Percentiles rank a stretch among this genome's conserved stretches.
Conservation (phyloP, 2,329 filamentous ascomycete genomes). For the Fusarium sp. region DNA sequence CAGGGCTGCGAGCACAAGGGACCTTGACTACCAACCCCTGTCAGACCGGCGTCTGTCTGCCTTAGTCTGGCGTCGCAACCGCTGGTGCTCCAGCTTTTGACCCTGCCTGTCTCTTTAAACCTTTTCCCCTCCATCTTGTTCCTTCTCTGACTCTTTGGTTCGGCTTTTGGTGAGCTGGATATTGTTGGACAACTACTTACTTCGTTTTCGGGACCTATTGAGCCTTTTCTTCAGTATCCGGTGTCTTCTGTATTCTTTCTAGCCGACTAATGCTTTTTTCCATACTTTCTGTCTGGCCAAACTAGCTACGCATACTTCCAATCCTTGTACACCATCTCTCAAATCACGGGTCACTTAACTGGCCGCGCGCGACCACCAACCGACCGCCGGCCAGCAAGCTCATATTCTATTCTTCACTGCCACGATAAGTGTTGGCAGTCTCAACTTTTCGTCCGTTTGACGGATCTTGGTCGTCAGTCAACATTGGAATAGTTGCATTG, state of each 20-base stretch:
- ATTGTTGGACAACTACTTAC: slow-evolving; percentile 30
- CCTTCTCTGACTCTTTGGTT: slow-evolving; percentile 34
- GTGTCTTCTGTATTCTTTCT: slow-evolving; percentile 11
- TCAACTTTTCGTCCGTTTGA: not conserved
- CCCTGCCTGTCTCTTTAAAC: slow-evolving; percentile 50
- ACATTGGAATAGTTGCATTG: slow-evolving; percentile 25
- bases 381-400: slow-evolving; percentile 26
- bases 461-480: slow-evolving; percentile 11
- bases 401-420: slow-evolving; percentile 10
- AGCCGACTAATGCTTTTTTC: slow-evolving; percentile 12
- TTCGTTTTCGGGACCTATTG: slow-evolving; percentile 22
- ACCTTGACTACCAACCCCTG: slow-evolving; percentile 43
- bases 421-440: slow-evolving; percentile 20
- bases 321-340: slow-evolving; percentile 19
- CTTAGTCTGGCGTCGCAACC: slow-evolving; percentile 45
- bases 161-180: slow-evolving; percentile 39
- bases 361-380: slow-evolving; percentile 38
- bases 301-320: slow-evolving; percentile 31
- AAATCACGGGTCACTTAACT: slow-evolving; percentile 33
- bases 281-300: slow-evolving; percentile 14
- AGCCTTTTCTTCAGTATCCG: slow-evolving; percentile 21
- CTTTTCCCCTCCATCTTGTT: slow-evolving; percentile 49
- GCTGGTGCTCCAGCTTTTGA: slow-evolving; percentile 44
- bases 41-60: slow-evolving; percentile 43
- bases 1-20: slow-evolving; percentile 42